Base-by-base conservation (phyloP, 768 basidiomycete genomes). In the Hydnomerulius pinastri region DNA sequence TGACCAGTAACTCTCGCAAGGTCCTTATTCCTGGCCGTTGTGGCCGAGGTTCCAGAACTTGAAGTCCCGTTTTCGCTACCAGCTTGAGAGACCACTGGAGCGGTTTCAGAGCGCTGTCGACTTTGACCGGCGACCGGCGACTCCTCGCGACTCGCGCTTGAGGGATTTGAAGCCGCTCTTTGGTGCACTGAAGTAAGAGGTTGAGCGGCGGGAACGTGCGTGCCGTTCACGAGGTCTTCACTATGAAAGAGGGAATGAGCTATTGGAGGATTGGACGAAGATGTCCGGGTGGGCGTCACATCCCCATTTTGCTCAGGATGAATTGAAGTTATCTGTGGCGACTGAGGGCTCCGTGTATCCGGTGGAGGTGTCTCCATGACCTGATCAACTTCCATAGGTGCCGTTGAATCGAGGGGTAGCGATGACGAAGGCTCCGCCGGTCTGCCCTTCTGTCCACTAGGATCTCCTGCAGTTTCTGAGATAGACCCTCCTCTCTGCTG, bases 1-100 rank as follows among this genome's bases (percentile, higher is more conserved):
- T 66, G 71, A 12, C 71, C 72, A 1, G 55, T 62, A 28, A 68
- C 63, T 18, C 66, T 59, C 2, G 18, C 32, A 20, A 66, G 53
- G 2, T 56, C 61, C 52, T 60, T 68, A 42, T 59, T 61, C 43
- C 55, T 56, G 9, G 38, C 46, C 2, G 32, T 28, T 13, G 48
- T 43, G 12, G 24, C 43, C 6, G 51, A 37, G 3, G 17, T 21
- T 30, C 17, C 35, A 20, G 48, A 43, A 9, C 28, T n/a, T 21
- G 50, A 18, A 2, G n/a, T 41, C 2, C 28, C 30, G 4, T 43
- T 47, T 33, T 61, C 53, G 15, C 25, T 46, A 7, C 46, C 38
- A 9, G 48, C 43, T 11, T 25, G 11, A 2, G 44, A 21, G 4
- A 39, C 46, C 10, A 29, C 52, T 4, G 50, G 54, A 3, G 39